Evolutionary conservation across 163 green algal genomes (phyloP).

Genomic region (Scenedesmus sp.): DNA sequence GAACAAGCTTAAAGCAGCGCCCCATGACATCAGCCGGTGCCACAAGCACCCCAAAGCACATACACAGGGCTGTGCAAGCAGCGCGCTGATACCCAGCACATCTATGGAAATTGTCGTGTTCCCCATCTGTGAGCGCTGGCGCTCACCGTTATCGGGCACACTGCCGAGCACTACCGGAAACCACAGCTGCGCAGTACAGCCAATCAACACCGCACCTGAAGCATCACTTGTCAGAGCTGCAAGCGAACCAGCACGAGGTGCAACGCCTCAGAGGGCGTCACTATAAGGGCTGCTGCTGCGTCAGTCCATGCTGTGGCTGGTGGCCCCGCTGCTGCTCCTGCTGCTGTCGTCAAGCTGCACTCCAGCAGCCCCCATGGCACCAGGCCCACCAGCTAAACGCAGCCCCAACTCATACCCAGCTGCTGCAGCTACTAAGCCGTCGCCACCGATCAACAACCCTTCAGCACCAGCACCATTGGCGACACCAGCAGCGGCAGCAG

Average conservation of each 20-base stretch:
- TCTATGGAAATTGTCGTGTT: no score
- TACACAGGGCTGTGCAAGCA: no score
- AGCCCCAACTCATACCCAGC: neutral
- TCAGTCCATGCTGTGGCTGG: conserved; percentile 16
- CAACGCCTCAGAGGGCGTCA: neutral
- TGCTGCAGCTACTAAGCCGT: neutral
- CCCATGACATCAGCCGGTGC: no score
- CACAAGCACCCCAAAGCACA: no score
- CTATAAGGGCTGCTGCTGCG: no score
- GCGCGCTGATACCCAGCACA: no score
- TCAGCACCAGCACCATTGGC: neutral
- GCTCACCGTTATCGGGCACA: no score
- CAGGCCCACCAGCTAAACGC: neutral
- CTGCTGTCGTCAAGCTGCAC: conserved; percentile 20
- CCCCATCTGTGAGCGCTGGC: no score
- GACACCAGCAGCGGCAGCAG: neutral
- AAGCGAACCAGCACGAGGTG: neutral
- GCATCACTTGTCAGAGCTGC: neutral
- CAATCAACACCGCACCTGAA: no score
- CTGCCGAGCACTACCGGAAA: no score
- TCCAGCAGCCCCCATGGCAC: neutral
- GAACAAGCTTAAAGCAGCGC: neutral
- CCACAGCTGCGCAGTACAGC: no score
- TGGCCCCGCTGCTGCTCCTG: conserved; percentile 34
- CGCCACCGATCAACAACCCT: neutral